Base-by-base conservation (phyloP, 2,329 filamentous ascomycete genomes). In the Coniochaeta sp. region DNA sequence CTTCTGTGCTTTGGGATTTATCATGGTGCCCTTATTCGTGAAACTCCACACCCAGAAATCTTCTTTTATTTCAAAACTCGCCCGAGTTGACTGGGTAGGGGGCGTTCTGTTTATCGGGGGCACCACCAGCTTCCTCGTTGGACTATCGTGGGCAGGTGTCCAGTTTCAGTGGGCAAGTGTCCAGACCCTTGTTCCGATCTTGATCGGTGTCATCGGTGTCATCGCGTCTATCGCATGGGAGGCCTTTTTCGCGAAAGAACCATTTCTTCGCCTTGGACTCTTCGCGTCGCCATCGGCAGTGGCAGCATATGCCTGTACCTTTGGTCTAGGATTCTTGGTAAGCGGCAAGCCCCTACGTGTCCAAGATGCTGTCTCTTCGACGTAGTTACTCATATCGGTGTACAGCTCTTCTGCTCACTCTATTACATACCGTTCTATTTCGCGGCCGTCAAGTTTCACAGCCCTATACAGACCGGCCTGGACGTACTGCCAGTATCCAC, bases 121-220 rank as follows among this genome's bases (percentile, higher is more conserved):
- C 1, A 69, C 75, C 6, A 74, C 77, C 10, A 70, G 75, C 5
- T 73, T 82, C 17, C 74, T 83, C 6, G 68, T 81, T 3, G 73
- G 78, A 0, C 71, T 82, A n/a, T 77, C 75, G 3, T 79, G 74
- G 69, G 80, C 74, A 1, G 80, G 80, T 2, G 71, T 74, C 2
- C 68, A 74, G 47, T 73, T 75, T 52, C 62, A 73, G 0, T 82
- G 80, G 79, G 65, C 68, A 2, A 73, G 73, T 50, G 69, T 65
- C 14, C 67, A 71, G 16, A 73, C 77, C 1, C 44, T 82, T 2
- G 70, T 70, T 0, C 79, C 80, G 0, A 66, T 83, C 17, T 60
- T 80, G 2, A 61, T 80, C 2, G 79, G 80, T 0, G 24, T 75
- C 0, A 36, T 72, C 2, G 77, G 77, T 10, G 63, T 81, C 2